These are phyloP conservation scores for Adansonia rubrostipa DNA, from an alignment of 441 rosid species.

Conservation along the genomic window DNA sequence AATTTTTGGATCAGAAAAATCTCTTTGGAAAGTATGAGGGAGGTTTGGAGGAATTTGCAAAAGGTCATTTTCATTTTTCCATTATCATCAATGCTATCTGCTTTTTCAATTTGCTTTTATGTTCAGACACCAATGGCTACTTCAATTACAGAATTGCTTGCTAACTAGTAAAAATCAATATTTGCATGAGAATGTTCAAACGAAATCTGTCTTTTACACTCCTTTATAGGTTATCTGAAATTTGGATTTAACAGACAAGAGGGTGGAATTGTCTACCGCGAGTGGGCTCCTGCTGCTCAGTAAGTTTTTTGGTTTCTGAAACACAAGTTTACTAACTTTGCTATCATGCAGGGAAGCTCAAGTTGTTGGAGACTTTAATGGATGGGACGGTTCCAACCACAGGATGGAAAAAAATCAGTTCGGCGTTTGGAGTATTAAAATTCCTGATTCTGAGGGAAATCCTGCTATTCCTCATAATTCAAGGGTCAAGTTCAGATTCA, in stretches of 20 bases:
- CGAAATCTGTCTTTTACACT: constrained; percentile 8
- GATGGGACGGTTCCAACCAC: constrained; percentile 83
- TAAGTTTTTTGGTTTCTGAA: constrained; percentile 41
- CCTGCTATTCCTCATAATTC: constrained; percentile 80
- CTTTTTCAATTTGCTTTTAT: constrained; percentile 18
- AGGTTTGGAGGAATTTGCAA: constrained; percentile 72
- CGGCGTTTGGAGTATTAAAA: constrained; percentile 78
- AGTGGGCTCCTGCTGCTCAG: constrained; percentile 95
- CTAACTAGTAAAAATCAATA: constrained; percentile 1
- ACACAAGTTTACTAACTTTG: constrained; percentile 8
- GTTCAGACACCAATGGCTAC: neutral
- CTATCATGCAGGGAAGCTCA: constrained; percentile 67
- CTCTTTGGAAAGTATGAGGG: constrained; percentile 69
- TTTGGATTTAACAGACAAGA: constrained; percentile 79
- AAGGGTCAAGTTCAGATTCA: constrained; percentile 75
- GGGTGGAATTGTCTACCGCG: constrained; percentile 65
- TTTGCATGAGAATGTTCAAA: neutral
- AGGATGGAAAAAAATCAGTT: constrained; percentile 72
- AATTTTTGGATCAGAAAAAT: constrained; percentile 54
- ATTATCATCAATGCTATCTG: constrained; percentile 3
- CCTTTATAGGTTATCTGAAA: constrained; percentile 62
- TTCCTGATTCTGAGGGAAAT: constrained; percentile 61
- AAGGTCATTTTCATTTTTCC: constrained; percentile 51
- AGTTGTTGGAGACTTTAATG: constrained; percentile 80
- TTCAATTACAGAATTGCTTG: neutral